Conservation (phyloP, 805 yeast genomes). For the Candida maesae region DNA sequence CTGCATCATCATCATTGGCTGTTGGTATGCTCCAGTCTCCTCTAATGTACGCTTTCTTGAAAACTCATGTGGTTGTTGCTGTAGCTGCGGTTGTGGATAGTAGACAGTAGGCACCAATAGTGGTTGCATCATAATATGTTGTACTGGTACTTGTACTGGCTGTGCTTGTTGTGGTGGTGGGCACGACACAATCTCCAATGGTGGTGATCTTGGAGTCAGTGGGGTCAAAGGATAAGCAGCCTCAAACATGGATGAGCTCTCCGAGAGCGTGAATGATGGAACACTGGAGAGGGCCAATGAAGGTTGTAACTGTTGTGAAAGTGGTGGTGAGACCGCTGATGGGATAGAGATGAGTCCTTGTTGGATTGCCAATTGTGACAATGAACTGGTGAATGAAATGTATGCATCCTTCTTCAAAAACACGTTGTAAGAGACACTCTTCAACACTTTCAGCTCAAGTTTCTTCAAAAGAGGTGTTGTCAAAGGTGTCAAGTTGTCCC, state of each 20-base stretch:
- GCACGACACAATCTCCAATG: conserved; percentile 4
- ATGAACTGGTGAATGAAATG: conserved; percentile 12
- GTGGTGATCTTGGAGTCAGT: conserved; percentile 25
- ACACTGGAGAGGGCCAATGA: conserved; percentile 1
- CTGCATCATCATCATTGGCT: too few species aligned
- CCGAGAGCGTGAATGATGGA: not conserved
- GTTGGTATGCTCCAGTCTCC: too few species aligned
- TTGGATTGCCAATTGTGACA: conserved; percentile 4
- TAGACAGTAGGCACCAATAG: too few species aligned
- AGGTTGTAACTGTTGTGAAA: conserved; percentile 4
- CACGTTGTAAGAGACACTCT: conserved; percentile 23
- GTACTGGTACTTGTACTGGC: too few species aligned
- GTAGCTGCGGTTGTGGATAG: too few species aligned
- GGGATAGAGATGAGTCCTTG: conserved; percentile 7
- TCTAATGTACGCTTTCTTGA: too few species aligned
- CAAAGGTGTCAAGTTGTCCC: conserved; percentile 33
- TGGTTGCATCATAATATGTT: too few species aligned
- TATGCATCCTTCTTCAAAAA: conserved; percentile 16
- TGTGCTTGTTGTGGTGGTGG: not conserved
- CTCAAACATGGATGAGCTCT: too few species aligned
- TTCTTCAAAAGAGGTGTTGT: conserved; percentile 12
- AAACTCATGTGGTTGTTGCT: too few species aligned
- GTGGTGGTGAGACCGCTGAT: conserved; percentile 5
- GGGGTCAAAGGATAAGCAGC: too few species aligned
- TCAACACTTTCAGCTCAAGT: conserved; percentile 20